These are phyloP conservation scores for Fusarium coicis DNA, from an alignment of 2,329 filamentous ascomycete genomes.

Conservation along the genomic window DNA sequence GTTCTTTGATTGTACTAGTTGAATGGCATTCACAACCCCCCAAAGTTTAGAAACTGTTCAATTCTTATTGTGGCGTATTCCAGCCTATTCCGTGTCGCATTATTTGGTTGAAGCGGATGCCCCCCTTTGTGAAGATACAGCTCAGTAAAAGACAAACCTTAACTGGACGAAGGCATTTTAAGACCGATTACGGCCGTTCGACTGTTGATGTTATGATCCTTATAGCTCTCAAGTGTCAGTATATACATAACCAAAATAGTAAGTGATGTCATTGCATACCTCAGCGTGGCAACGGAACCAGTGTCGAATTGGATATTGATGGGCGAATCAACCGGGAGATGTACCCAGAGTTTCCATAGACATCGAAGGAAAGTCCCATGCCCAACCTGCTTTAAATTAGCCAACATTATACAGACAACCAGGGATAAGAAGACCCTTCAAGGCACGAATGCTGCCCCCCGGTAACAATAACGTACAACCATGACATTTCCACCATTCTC, in stretches of 20 bases:
- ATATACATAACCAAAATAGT: no score
- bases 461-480: not conserved
- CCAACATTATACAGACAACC: fast-evolving
- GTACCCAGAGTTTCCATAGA: not conserved
- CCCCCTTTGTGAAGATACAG: not conserved
- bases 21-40: fast-evolving
- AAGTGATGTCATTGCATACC: not conserved
- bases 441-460: not conserved
- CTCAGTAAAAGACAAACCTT: not conserved
- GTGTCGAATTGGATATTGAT: not conserved
- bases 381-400: not conserved
- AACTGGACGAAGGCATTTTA: not conserved
- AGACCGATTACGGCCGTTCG: not conserved
- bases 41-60: fast-evolving
- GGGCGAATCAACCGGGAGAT: not conserved
- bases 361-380: not conserved
- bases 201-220: not conserved
- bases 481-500: not conserved
- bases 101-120: no score
- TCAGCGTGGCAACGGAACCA: not conserved
- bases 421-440: not conserved
- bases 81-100: fast-evolving
- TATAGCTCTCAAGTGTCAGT: not conserved
- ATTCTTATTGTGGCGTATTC: fast-evolving
- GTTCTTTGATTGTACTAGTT: fast-evolving